Percentiles rank a stretch among this genome's conserved stretches.
These are phyloP conservation scores for Phytophthora rubi DNA, from an alignment of 352 stramenopile species.

Conservation along the genomic window DNA sequence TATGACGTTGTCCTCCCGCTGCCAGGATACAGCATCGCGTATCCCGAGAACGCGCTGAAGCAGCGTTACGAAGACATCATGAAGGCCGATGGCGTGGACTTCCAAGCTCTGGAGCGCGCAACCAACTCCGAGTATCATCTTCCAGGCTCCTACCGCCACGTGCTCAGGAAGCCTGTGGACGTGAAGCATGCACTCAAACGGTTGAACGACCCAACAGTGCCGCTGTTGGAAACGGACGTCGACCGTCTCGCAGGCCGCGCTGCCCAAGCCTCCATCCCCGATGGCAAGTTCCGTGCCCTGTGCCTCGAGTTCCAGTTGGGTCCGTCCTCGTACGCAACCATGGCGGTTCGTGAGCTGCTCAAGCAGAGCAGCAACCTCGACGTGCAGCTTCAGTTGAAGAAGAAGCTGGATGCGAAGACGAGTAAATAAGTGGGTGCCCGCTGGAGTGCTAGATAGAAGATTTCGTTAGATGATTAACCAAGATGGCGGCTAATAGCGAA, in stretches of 20 bases:
- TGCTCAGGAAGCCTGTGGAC: slow-evolving; percentile 90
- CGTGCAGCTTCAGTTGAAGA: slow-evolving; percentile 64
- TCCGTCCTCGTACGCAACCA: slow-evolving; percentile 95
- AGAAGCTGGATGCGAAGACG: slow-evolving; percentile 38
- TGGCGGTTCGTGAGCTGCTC: slow-evolving; percentile 95
- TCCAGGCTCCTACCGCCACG: slow-evolving; percentile 93
- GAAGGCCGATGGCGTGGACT: slow-evolving; percentile 67
- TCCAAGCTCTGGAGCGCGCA: slow-evolving; percentile 62
- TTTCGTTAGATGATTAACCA: slow-evolving; percentile 20
- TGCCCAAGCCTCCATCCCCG: slow-evolving; percentile 55
- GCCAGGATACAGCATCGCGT: slow-evolving; percentile 91
- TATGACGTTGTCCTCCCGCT: slow-evolving; percentile 97
- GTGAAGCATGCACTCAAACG: slow-evolving; percentile 92
- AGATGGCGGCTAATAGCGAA: slow-evolving; percentile 9
- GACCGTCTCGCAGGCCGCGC: slow-evolving; percentile 58
- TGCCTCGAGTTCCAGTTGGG: slow-evolving; percentile 86
- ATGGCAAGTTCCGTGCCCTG: slow-evolving; percentile 66
- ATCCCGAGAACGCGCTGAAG: slow-evolving; percentile 88
- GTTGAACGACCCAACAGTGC: slow-evolving; percentile 93
- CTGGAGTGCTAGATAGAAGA: slow-evolving; percentile 17
- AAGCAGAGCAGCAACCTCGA: slow-evolving; percentile 91
- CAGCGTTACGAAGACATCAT: slow-evolving; percentile 71
- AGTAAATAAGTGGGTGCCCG: slow-evolving; percentile 13
- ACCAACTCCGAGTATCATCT: slow-evolving; percentile 92
- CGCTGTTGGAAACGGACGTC: slow-evolving; percentile 95